phyloP scores from a whole-genome alignment of 2,329 filamentous ascomycete species.

The Curvularia sp. region DNA sequence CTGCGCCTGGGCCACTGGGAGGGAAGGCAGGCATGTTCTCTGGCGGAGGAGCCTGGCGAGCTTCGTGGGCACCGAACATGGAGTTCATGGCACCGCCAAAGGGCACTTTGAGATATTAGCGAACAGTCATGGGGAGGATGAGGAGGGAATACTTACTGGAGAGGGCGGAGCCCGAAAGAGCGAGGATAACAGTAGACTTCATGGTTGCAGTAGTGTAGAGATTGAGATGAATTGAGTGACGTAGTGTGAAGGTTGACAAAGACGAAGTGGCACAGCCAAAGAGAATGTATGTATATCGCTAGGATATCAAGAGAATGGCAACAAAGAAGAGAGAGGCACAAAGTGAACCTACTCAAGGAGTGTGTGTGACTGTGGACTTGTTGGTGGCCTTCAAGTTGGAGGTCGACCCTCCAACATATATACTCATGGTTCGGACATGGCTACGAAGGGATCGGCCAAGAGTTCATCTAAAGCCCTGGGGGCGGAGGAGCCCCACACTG shows the following conservation, averaged over 20 bases:
- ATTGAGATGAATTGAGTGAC: not conserved
- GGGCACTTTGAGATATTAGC: conserved; percentile 7
- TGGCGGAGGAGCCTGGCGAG: conserved; percentile 11
- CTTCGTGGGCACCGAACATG: conserved; percentile 23
- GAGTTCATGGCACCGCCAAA: conserved; percentile 22
- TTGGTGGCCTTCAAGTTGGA: conserved; percentile 9
- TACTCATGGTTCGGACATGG: conserved; percentile 12
- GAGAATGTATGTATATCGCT: conserved; percentile 23
- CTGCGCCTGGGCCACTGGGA: not conserved
- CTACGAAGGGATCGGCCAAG: conserved; percentile 16
- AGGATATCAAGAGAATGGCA: conserved; percentile 20
- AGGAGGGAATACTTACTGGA: conserved; percentile 9
- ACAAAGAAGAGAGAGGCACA: conserved; percentile 13
- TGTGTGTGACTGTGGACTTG: conserved; percentile 17
- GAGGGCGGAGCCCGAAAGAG: conserved; percentile 32
- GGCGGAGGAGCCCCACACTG: conserved; percentile 7
- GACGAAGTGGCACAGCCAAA: conserved; percentile 25
- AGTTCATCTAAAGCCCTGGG: conserved; percentile 17
- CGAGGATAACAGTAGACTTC: conserved; percentile 33
- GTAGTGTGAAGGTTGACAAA: conserved; percentile 2
- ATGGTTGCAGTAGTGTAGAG: conserved; percentile 20
- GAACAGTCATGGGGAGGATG: not conserved
- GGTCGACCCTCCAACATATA: conserved; percentile 11
- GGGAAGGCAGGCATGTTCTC: conserved; percentile 1
- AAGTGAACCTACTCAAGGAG: conserved; percentile 12